A percentile compares a stretch with the other conserved stretches of the same genome.
Conservation (phyloP, 768 basidiomycete genomes). For the Suillus subalutaceus region DNA sequence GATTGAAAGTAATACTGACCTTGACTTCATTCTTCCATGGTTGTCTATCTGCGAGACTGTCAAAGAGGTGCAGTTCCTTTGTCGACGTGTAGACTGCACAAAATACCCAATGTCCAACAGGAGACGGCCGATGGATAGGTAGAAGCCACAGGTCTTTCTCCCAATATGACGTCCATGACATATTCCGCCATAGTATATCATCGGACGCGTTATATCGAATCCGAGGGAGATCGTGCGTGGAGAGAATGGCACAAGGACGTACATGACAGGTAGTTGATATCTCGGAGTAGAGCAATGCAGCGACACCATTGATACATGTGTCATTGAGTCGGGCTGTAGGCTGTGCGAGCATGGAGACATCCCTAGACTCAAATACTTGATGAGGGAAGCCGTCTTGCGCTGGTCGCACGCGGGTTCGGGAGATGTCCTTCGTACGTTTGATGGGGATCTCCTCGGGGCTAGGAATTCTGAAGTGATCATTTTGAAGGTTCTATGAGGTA, state of each 20-base stretch:
- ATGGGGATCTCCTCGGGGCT: not conserved
- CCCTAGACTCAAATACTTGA: slow-evolving; percentile 9
- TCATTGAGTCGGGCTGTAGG: slow-evolving; percentile 16
- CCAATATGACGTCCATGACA: slow-evolving; percentile 29
- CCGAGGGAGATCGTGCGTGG: slow-evolving; percentile 12
- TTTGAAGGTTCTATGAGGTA: not conserved
- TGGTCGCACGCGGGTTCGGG: not conserved
- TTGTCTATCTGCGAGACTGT: slow-evolving; percentile 11
- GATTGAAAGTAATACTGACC: not conserved
- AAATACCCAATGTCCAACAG: slow-evolving; percentile 37
- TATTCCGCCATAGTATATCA: slow-evolving; percentile 27
- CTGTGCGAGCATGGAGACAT: slow-evolving; percentile 13
- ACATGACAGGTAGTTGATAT: not conserved
- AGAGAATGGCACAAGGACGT: slow-evolving; percentile 12
- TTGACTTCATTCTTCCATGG: slow-evolving; percentile 13
- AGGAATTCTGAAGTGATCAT: too few relatives aligned
- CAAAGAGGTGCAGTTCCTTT: slow-evolving; percentile 14
- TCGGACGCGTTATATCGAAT: slow-evolving; percentile 9
- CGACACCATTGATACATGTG: slow-evolving; percentile 15
- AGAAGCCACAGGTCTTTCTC: slow-evolving; percentile 35
- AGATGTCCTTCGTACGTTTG: too few relatives aligned
- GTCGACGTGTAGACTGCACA: slow-evolving; percentile 14
- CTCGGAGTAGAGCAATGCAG: slow-evolving; percentile 12
- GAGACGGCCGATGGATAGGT: slow-evolving; percentile 34
- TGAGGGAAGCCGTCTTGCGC: not conserved